phyloP scores from a whole-genome alignment of 352 stramenopile species.

The Pythium coloratum region DNA sequence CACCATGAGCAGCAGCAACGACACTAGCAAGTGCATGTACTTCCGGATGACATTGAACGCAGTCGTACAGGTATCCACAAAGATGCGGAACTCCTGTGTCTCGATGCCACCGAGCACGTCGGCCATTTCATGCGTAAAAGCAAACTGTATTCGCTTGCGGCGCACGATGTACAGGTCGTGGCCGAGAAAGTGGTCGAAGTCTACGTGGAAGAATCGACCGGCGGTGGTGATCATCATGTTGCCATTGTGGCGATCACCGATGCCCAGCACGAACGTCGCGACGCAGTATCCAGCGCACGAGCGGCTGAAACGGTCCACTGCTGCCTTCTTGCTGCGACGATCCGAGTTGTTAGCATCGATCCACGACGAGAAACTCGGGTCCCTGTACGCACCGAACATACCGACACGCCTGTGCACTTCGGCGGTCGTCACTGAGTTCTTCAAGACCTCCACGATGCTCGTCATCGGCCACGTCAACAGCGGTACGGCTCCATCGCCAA shows the following conservation, averaged over 20 bases:
- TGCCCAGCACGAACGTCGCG: slow-evolving; percentile 92
- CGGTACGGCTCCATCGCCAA: slow-evolving; percentile 91
- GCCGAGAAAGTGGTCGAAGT: slow-evolving; percentile 86
- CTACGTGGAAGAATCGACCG: slow-evolving; percentile 88
- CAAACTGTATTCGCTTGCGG: slow-evolving; percentile 83
- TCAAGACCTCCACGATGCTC: slow-evolving; percentile 91
- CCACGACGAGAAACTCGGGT: slow-evolving; percentile 85
- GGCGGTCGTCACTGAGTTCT: slow-evolving; percentile 93
- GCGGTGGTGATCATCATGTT: slow-evolving; percentile 93
- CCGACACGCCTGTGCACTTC: slow-evolving; percentile 86
- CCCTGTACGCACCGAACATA: slow-evolving; percentile 82
- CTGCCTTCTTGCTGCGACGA: slow-evolving; percentile 52
- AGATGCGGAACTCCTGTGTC: slow-evolving; percentile 69
- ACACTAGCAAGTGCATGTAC: slow-evolving; percentile 87
- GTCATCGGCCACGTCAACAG: slow-evolving; percentile 88
- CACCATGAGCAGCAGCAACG: slow-evolving; percentile 83
- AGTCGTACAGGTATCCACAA: slow-evolving; percentile 67
- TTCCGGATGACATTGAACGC: slow-evolving; percentile 81
- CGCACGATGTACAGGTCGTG: slow-evolving; percentile 88
- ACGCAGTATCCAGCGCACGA: slow-evolving; percentile 93
- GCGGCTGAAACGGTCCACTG: slow-evolving; percentile 85
- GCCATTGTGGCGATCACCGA: slow-evolving; percentile 95
- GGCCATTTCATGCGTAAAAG: slow-evolving; percentile 89
- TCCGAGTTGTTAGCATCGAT: slow-evolving; percentile 82
- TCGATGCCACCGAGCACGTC: slow-evolving; percentile 81